These are phyloP conservation scores for Chalaropsis ovoidea DNA, from an alignment of 2,329 filamentous ascomycete genomes.

Conservation along the genomic window DNA sequence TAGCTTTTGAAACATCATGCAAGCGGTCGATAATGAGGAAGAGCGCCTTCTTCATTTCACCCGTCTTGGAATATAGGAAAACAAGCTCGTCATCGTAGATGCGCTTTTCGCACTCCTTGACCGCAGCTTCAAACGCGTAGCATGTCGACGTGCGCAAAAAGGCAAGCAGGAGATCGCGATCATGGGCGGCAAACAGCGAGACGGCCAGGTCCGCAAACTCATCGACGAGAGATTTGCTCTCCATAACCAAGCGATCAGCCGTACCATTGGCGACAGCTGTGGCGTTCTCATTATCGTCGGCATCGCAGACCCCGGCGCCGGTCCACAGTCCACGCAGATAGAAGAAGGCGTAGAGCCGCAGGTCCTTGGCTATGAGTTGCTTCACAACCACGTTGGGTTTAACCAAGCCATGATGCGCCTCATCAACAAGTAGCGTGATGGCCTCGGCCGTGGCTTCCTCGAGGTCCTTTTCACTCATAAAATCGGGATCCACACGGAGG, in stretches of 20 bases:
- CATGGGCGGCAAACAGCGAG: constrained; percentile 74
- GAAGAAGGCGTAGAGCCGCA: constrained; percentile 75
- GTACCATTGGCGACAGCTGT: constrained; percentile 26
- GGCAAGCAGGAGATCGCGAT: constrained; percentile 70
- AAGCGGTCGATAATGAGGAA: constrained; percentile 92
- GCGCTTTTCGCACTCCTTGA: constrained; percentile 65
- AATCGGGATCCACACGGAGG: constrained; percentile 58
- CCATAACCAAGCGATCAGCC: constrained; percentile 47
- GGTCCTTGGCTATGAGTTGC: constrained; percentile 59
- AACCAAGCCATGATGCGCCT: constrained; percentile 81
- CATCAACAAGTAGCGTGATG: constrained; percentile 75
- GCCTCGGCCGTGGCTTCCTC: constrained; percentile 74
- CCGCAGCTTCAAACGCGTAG: constrained; percentile 78
- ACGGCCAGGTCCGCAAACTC: constrained; percentile 80
- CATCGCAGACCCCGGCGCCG: constrained; percentile 53
- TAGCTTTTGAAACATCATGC: constrained; percentile 81
- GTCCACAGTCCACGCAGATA: constrained; percentile 82
- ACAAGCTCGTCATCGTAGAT: constrained; percentile 89
- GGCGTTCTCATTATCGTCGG: constrained; percentile 29
- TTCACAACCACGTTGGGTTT: constrained; percentile 64
- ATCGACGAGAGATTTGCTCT: constrained; percentile 63
- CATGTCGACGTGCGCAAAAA: constrained; percentile 76
- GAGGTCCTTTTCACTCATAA: constrained; percentile 60
- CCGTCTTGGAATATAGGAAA: constrained; percentile 88
- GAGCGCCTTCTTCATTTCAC: constrained; percentile 81